Base-by-base conservation (phyloP, 176 grass and related monocot species). In the Calamus simplicifolius region DNA sequence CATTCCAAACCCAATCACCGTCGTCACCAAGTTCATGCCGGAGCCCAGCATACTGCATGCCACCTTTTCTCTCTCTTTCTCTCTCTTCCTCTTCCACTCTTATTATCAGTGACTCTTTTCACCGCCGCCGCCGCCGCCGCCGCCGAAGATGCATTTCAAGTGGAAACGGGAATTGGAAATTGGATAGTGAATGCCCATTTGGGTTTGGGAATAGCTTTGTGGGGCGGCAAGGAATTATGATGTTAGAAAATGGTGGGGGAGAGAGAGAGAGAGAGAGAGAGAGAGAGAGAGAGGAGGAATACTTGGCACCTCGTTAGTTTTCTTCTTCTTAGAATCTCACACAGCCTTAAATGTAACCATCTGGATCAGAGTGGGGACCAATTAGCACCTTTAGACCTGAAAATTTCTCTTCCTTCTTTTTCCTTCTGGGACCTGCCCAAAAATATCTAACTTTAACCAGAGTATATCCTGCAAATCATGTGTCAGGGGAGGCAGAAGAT, bases 1-100 rank as follows among this genome's bases (percentile, higher is more conserved):
- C 87, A 97, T 91, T 35, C 87, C 84, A 59, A 97, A 97, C 59
- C 92, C 87, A 63, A 97, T 91, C 72, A 97, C 87, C 50, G 92
- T 91, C 67, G 92, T 88, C 54, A 91, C 92, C 59, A 97, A 80
- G 73, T 97, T 91, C 78, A 91, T 66, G 50, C 87, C 78, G 53
- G 81, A 91, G 10, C 78, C 87, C 55, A 85, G 64, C 92, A 91
- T 96, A 2, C 70, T 64, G n/a, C n/a, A n/a, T n/a, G 58, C 29
- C 18, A 28, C 52, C 18, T 16, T 67, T 18, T 73, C 55, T 13
- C 0, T 30, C 27, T 58, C 25, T 31, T 13, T 38, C 25, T 1
- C 21, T 23, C 7, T 25, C 16, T 31, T n/a, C 43, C 51, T 12
- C n/a, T 61, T 43, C 17, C 16, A 23, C 48, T 18, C 29, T 16